A percentile compares a stretch with the other conserved stretches of the same genome.
Evolutionary conservation across 129 eudicot species (phyloP).

Genomic region (Flaveria ramosissima): DNA sequence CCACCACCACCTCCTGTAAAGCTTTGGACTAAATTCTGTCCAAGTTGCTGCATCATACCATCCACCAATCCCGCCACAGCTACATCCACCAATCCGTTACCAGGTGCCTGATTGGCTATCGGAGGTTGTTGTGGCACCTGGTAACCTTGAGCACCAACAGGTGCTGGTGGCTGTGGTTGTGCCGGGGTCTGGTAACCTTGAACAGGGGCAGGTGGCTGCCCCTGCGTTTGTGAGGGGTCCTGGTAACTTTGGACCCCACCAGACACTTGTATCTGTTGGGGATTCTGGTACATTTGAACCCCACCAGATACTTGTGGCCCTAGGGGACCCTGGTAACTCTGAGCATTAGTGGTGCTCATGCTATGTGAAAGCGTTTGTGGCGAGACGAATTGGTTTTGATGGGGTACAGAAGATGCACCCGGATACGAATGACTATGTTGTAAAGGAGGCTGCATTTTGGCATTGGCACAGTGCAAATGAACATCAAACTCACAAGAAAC

Average conservation of each 20-base stretch:
- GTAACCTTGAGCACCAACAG: neutral
- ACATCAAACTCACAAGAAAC: conserved; percentile 57
- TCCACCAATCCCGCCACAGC: conserved; percentile 48
- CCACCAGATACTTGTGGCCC: neutral
- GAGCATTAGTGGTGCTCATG: conserved; percentile 28
- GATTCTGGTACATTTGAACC: neutral
- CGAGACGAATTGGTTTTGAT: conserved; percentile 15
- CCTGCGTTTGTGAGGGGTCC: neutral
- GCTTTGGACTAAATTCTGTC: conserved; percentile 48
- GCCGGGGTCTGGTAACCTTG: neutral
- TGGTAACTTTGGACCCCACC: conserved; percentile 25
- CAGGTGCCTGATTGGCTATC: neutral
- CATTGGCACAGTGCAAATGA: conserved; percentile 52
- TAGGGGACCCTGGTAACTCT: neutral
- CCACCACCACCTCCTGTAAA: conserved; percentile 29
- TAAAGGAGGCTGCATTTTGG: conserved; percentile 14
- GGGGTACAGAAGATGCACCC: neutral
- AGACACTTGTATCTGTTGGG: neutral
- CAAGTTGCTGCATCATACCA: conserved; percentile 56
- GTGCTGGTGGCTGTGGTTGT: neutral
- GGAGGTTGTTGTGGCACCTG: conserved; percentile 17
- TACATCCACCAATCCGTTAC: conserved; percentile 28
- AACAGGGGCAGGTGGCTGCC: neutral
- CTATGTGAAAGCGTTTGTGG: conserved; percentile 27
- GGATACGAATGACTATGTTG: conserved; percentile 38